Evolutionary conservation across 2,329 filamentous ascomycete species (phyloP).

Genomic region (Ophiognomonia clavigignenti-juglandacearum): DNA sequence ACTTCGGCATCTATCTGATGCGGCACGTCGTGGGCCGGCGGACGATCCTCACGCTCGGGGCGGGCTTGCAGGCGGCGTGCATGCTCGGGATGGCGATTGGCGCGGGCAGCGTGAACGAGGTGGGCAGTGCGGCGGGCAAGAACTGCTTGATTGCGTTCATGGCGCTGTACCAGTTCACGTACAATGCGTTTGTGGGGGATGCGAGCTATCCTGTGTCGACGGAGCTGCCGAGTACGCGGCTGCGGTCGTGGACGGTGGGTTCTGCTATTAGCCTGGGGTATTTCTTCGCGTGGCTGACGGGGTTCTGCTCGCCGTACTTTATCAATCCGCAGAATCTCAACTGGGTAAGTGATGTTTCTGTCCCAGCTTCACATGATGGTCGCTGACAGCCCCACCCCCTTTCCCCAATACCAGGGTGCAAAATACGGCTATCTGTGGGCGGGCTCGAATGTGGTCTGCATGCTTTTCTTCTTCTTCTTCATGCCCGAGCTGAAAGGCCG

Average conservation of each 20-base stretch:
- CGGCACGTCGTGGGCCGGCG: conserved; percentile 41
- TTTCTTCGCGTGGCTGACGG: conserved; percentile 39
- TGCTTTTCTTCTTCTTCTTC: conserved; percentile 27
- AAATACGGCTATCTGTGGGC: conserved; percentile 41
- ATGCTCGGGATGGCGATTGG: conserved; percentile 40
- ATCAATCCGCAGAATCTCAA: conserved; percentile 37
- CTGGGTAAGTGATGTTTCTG: conserved; percentile 25
- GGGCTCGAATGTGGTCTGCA: conserved; percentile 24
- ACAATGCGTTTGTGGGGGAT: conserved; percentile 34
- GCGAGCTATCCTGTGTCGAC: conserved; percentile 37
- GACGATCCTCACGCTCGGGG: conserved; percentile 41
- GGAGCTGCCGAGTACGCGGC: conserved; percentile 37
- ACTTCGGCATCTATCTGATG: conserved; percentile 44
- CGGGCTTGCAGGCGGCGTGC: conserved; percentile 35
- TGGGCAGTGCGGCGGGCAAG: conserved; percentile 22
- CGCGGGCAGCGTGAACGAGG: conserved; percentile 9
- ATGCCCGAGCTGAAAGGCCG: conserved; percentile 27
- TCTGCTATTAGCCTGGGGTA: conserved; percentile 43
- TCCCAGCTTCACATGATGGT: no score
- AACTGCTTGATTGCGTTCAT: conserved; percentile 31
- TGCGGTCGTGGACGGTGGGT: conserved; percentile 44
- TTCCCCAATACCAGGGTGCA: conserved; percentile 29
- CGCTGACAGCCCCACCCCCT: no score
- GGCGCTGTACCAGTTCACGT: conserved; percentile 29
- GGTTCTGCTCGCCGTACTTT: conserved; percentile 41